Conservation (phyloP, 176 grass and related monocot species). For the Lolium perenne region DNA sequence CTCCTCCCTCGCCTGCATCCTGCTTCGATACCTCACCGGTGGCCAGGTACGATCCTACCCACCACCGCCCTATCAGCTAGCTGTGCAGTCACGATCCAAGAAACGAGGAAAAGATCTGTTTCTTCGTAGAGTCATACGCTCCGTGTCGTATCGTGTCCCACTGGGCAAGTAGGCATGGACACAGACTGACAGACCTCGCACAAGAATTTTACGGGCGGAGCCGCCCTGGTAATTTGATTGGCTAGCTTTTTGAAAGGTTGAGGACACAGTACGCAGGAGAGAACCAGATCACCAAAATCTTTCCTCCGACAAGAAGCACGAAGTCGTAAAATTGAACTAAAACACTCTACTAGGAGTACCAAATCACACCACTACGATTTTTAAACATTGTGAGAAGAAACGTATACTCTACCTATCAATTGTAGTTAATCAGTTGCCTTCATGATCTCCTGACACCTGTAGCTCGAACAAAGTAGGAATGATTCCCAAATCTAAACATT, state of each 20-base stretch:
- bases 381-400: background rate
- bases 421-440: background rate
- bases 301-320: background rate
- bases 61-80: background rate
- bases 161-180: background rate
- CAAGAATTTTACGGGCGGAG: background rate
- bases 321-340: background rate
- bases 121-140: background rate
- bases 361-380: background rate
- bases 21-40: slow-evolving; percentile 58
- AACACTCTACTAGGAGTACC: background rate
- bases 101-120: background rate
- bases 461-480: background rate
- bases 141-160: background rate
- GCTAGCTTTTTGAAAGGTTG: background rate
- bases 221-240: background rate
- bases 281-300: background rate
- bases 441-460: background rate
- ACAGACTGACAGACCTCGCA: background rate
- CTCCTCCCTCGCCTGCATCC: slow-evolving; percentile 63
- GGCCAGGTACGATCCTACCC: slow-evolving; percentile 45
- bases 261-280: background rate
- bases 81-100: slow-evolving; percentile 1
- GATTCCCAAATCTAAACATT: background rate
- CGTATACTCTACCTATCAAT: background rate